Evolutionary conservation across 768 basidiomycete species (phyloP), one percentile per base, ranked within the genome.

Genomic region (Flagelloscypha sp.): DNA sequence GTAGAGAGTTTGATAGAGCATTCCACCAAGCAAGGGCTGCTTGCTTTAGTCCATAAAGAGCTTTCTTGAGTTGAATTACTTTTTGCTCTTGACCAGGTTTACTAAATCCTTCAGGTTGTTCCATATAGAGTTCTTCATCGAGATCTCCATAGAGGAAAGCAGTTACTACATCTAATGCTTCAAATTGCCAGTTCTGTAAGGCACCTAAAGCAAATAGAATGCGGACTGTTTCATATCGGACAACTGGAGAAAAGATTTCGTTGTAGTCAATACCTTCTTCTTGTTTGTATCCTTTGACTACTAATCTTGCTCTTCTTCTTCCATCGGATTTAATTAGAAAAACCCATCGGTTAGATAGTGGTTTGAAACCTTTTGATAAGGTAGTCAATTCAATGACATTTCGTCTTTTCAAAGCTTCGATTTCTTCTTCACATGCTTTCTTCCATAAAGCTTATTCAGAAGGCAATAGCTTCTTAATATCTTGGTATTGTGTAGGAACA

Each of bases 231-330:
- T 53, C 35, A 0, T 56, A 41, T 7, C 37, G 15, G 0, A 57
- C 52, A 0, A 58, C 52, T 0, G 54, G 59, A 2, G 58, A 33
- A 28, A 51, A 63, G 0, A 55, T 65, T 17, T 62, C 53, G 17
- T 49, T 47, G 34, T 52, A 68, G 28, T 66, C 57, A 13, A 59
- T 41, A 0, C 62, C 60, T 1, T 54, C 48, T 0, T 51, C 24
- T 37, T 69, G 68, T 3, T 47, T 43, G 41, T 54, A 67, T 0
- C 68, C 66, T 42, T 57, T 47, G 1, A 59, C 64, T 1, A 67
- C 63, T 16, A 70, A 32, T 10, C 54, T n/a, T 0, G 53, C 63
- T 33, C 63, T 65, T 29, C 38, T 3, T 24, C 24, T 38, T 34
- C 13, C 41, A 41, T n/a, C 38, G 35, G 6, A 49, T n/a, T n/a